Percentiles rank a stretch among this genome's conserved stretches.
Conservation (phyloP, 257 asterid species). For the Solanum arcanum region DNA sequence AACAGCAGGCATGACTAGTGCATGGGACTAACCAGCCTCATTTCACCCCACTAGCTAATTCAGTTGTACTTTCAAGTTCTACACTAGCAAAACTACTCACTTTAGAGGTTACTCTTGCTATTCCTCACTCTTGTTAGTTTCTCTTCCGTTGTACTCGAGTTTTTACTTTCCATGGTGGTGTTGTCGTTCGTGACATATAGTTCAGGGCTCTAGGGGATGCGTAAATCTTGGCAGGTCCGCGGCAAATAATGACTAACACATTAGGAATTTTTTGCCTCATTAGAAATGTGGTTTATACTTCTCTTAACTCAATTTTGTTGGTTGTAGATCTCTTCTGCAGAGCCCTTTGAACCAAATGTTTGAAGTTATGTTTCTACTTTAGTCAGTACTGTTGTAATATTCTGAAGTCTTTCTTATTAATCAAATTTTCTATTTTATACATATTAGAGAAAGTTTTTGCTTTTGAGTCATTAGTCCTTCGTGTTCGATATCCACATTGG, state of each 20-base stretch:
- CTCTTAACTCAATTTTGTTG: constrained; percentile 18
- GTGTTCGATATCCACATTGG: not conserved
- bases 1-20: constrained; percentile 58
- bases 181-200: not conserved
- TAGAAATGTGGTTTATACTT: constrained; percentile 14
- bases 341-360: constrained; percentile 6
- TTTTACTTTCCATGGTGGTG: not conserved
- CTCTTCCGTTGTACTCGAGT: not conserved
- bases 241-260: constrained; percentile 21
- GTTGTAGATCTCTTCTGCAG: constrained; percentile 18
- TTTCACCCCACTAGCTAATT: not conserved
- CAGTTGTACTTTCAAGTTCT: not conserved
- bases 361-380: constrained; percentile 1
- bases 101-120: constrained; percentile 1
- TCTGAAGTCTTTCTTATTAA: not conserved
- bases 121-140: not conserved
- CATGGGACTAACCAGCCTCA: constrained; percentile 51
- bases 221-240: not conserved
- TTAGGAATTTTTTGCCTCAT: constrained; percentile 13
- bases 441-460: not conserved
- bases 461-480: not conserved
- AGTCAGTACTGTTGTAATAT: constrained; percentile 7
- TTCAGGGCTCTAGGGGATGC: not conserved
- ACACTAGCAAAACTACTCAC: not conserved
- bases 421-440: constrained; percentile 2